phyloP scores from a whole-genome alignment of 2,329 filamentous ascomycete genomes.

The Geoglossum cookeanum region DNA sequence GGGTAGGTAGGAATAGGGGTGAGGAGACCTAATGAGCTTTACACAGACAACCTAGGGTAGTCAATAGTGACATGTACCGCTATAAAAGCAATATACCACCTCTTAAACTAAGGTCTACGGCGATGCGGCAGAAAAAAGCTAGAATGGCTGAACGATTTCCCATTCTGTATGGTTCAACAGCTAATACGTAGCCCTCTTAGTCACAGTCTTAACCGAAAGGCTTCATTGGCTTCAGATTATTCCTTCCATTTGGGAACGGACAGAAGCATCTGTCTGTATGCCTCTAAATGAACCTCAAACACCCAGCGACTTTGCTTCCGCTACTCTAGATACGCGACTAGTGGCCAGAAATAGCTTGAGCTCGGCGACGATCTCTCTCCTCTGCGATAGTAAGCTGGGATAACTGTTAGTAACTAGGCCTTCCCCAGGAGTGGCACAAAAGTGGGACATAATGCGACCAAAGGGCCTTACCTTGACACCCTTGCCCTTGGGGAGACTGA shows the following conservation, averaged over 20 bases:
- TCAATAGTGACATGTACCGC: too few species aligned
- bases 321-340: conserved; percentile 14
- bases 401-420: conserved; percentile 4
- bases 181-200: too few species aligned
- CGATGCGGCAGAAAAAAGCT: too few species aligned
- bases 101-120: too few species aligned
- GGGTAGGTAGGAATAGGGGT: too few species aligned
- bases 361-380: conserved; percentile 95
- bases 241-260: too few species aligned
- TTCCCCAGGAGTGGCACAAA: conserved; percentile 11
- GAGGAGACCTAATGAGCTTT: too few species aligned
- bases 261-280: too few species aligned
- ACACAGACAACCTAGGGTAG: too few species aligned
- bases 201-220: neutral
- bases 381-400: conserved; percentile 78
- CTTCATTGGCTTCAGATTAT: neutral
- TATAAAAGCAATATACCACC: too few species aligned
- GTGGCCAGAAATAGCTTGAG: conserved; percentile 36
- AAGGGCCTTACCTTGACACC: conserved; percentile 60
- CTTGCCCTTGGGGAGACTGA: conserved; percentile 99
- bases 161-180: neutral
- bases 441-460: neutral
- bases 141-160: too few species aligned
- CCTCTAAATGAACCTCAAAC: neutral
- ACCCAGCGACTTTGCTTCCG: neutral